A percentile compares a stretch with the other conserved stretches of the same genome.
Conservation (phyloP, 179 eudicot genomes). For the Amaranthus tricolor region DNA sequence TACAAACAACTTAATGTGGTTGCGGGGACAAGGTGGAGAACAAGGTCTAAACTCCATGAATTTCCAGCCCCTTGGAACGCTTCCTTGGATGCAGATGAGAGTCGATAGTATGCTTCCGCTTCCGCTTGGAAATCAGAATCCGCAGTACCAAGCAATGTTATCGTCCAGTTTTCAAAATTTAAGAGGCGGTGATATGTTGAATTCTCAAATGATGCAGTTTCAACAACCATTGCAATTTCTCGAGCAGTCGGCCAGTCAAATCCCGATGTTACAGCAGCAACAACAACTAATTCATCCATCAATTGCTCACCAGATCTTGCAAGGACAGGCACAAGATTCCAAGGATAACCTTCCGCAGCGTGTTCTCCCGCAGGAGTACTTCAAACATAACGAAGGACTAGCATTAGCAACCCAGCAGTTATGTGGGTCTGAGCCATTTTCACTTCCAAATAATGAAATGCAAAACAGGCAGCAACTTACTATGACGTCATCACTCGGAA, state of each 20-base stretch:
- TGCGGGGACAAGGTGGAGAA: slow-evolving; percentile 84
- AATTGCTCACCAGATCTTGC: slow-evolving; percentile 49
- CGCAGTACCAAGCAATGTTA: slow-evolving; percentile 82
- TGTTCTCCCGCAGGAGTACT: slow-evolving; percentile 40
- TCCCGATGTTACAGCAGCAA: slow-evolving; percentile 53
- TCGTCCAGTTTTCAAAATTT: slow-evolving; percentile 75
- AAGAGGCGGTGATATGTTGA: slow-evolving; percentile 59
- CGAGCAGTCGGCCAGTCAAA: slow-evolving; percentile 56
- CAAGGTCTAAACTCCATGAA: slow-evolving; percentile 67
- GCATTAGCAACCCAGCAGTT: slow-evolving; percentile 35
- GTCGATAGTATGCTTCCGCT: slow-evolving; percentile 43
- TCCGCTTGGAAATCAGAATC: slow-evolving; percentile 37
- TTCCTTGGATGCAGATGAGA: slow-evolving; percentile 89
- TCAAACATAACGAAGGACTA: slow-evolving; percentile 45
- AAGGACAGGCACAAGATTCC: slow-evolving; percentile 59
- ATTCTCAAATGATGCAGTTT: slow-evolving; percentile 71
- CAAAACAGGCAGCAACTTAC: slow-evolving; percentile 59
- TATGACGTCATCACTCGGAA: slow-evolving; percentile 50
- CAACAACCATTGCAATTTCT: slow-evolving; percentile 81
- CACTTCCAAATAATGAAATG: slow-evolving; percentile 47
- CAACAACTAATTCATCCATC: slow-evolving; percentile 59
- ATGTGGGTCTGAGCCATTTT: slow-evolving; percentile 52
- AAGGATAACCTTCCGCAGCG: slow-evolving; percentile 40
- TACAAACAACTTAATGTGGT: slow-evolving; percentile 78
- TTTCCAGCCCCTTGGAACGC: slow-evolving; percentile 71